Evolutionary conservation across 2,329 filamentous ascomycete species (phyloP).

Genomic region (Claviceps pazoutovae): DNA sequence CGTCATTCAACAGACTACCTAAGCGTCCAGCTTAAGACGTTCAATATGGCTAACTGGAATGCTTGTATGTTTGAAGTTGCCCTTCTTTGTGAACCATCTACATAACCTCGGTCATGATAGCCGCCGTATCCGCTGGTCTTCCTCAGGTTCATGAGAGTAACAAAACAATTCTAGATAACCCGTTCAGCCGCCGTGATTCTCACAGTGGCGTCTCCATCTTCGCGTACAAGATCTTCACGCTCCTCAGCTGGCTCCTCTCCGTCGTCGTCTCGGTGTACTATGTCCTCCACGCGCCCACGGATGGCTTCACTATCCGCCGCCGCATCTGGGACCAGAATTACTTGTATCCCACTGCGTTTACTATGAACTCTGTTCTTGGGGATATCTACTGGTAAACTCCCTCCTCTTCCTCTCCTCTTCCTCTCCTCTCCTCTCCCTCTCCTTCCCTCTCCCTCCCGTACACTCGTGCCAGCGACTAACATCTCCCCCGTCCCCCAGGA

Average conservation of each 20-base stretch:
- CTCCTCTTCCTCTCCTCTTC: neutral
- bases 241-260: slow-evolving; percentile 60
- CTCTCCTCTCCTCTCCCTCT: neutral
- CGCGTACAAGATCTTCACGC: slow-evolving; percentile 63
- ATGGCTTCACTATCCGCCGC: slow-evolving; percentile 43
- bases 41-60: neutral
- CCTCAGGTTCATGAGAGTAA: no score
- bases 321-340: slow-evolving; percentile 66
- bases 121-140: no score
- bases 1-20: neutral
- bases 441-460: no score
- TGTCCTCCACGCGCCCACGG: slow-evolving; percentile 47
- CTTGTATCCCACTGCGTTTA: slow-evolving; percentile 56
- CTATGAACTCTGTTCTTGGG: slow-evolving; percentile 49
- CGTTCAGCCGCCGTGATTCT: slow-evolving; percentile 57
- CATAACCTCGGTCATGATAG: no score
- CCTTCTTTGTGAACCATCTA: neutral
- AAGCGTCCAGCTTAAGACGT: neutral
- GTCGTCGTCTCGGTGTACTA: slow-evolving; percentile 65
- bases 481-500: slow-evolving; percentile 28
- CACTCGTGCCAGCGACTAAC: no score
- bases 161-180: slow-evolving; percentile 45
- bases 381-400: slow-evolving; percentile 61
- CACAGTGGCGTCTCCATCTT: slow-evolving; percentile 48
- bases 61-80: neutral